Evolutionary conservation across 148 eudicot genomes (phyloP).

Genomic region (Rhododendron vialii): DNA sequence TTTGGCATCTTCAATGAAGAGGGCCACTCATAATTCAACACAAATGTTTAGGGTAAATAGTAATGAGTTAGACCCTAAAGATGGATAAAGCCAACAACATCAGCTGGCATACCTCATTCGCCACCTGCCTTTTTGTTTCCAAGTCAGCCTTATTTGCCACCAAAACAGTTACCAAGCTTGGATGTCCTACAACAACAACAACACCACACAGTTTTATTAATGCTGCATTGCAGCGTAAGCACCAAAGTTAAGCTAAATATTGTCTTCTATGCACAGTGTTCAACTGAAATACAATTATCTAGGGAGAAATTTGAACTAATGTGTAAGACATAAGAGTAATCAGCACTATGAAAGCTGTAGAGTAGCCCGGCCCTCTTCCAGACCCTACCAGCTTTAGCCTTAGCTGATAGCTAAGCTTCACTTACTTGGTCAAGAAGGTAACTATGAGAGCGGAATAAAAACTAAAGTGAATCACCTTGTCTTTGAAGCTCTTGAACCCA

Average conservation of each 20-base stretch:
- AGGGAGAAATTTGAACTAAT: not conserved
- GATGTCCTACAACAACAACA: slow-evolving; percentile 13
- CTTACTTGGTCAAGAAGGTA: not conserved
- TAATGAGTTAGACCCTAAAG: not conserved
- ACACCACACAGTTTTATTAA: not conserved
- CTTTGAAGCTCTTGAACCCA: slow-evolving; percentile 69
- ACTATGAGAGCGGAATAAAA: not conserved
- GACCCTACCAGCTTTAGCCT: not conserved
- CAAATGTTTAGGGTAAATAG: not conserved
- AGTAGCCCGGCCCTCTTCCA: not conserved
- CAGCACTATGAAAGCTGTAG: not conserved
- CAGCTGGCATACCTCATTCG: slow-evolving; percentile 13
- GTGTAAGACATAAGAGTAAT: not conserved
- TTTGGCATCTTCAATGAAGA: not conserved
- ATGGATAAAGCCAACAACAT: not conserved
- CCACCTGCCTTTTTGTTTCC: slow-evolving; percentile 23
- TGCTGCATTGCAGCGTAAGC: not conserved
- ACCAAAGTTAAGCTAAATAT: not conserved
- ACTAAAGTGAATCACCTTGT: slow-evolving; percentile 38
- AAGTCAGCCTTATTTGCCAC: slow-evolving; percentile 26
- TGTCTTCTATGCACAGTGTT: not conserved
- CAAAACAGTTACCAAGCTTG: slow-evolving; percentile 16
- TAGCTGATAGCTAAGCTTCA: not conserved
- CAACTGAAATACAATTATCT: too few species aligned
- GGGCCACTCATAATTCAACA: not conserved